phyloP scores from a whole-genome alignment of 2,329 filamentous ascomycete species.

The Zymoseptoria brevis region DNA sequence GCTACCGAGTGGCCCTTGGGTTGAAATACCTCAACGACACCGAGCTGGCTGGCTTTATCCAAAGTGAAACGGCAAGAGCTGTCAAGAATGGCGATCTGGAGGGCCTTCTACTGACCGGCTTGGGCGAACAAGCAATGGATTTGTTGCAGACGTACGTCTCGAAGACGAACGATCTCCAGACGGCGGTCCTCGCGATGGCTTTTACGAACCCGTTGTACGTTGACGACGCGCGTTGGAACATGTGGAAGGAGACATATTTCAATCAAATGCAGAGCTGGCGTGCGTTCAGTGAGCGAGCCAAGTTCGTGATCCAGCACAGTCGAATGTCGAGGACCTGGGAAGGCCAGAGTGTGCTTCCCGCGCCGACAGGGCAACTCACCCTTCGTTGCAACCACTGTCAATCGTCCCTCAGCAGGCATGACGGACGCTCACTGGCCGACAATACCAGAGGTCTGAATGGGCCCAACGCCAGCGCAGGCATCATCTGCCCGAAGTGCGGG shows the following conservation, averaged over 20 bases:
- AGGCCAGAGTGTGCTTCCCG: conserved; percentile 55
- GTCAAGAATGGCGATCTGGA: conserved; percentile 64
- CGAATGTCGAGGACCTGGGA: conserved; percentile 56
- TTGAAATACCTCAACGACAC: conserved; percentile 60
- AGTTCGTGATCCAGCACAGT: conserved; percentile 70
- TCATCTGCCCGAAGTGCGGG: conserved; percentile 54
- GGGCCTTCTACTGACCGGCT: conserved; percentile 68
- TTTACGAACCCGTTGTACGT: conserved; percentile 69
- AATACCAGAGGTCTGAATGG: conserved; percentile 20
- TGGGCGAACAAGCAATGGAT: conserved; percentile 64
- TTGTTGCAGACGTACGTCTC: conserved; percentile 67
- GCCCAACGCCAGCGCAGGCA: conserved; percentile 33
- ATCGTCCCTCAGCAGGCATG: conserved; percentile 44
- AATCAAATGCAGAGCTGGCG: conserved; percentile 63
- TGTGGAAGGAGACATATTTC: conserved; percentile 70
- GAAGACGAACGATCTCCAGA: conserved; percentile 71
- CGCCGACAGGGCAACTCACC: conserved; percentile 61
- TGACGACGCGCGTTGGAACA: conserved; percentile 64
- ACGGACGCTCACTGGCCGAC: conserved; percentile 22
- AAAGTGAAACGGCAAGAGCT: conserved; percentile 50
- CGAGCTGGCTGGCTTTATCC: conserved; percentile 37
- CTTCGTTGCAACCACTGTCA: conserved; percentile 71
- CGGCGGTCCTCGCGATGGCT: conserved; percentile 65
- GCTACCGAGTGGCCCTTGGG: conserved; percentile 67
- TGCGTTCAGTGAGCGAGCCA: conserved; percentile 64